phyloP scores from a whole-genome alignment of 345 rosid genomes.

The Lepidium africanum region DNA sequence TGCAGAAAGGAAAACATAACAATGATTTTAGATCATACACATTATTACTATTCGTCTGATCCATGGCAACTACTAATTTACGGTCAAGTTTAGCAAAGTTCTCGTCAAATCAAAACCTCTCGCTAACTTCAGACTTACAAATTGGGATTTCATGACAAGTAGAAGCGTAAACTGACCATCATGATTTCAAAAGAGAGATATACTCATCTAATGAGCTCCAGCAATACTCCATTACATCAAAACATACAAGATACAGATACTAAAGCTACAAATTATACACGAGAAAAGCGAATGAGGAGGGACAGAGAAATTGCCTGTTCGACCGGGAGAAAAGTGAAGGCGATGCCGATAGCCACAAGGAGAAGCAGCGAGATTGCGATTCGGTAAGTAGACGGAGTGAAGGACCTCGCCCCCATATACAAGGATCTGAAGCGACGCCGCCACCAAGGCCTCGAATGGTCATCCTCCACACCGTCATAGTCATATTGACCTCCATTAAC shows the following conservation, averaged over 20 bases:
- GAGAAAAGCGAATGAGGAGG: not conserved
- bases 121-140: not conserved
- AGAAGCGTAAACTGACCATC: not conserved
- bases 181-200: not conserved
- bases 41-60: not conserved
- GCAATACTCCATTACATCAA: not conserved
- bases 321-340: conserved; percentile 34
- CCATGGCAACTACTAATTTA: not conserved
- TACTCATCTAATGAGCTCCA: not conserved
- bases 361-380: conserved; percentile 35
- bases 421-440: conserved; percentile 27
- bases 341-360: conserved; percentile 25
- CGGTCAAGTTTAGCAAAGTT: not conserved
- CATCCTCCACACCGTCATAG: conserved; percentile 16
- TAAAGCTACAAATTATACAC: not conserved
- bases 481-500: conserved; percentile 11
- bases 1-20: conserved; percentile 8
- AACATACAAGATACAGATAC: not conserved
- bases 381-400: conserved; percentile 28
- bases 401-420: conserved; percentile 22
- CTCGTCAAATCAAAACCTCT: not conserved
- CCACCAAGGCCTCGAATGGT: conserved; percentile 33
- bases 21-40: not conserved
- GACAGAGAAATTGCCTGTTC: conserved; percentile 28
- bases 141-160: not conserved